These are phyloP conservation scores for Ganoderma sinense DNA, from an alignment of 1,284 basidiomycete genomes.

Conservation along the genomic window DNA sequence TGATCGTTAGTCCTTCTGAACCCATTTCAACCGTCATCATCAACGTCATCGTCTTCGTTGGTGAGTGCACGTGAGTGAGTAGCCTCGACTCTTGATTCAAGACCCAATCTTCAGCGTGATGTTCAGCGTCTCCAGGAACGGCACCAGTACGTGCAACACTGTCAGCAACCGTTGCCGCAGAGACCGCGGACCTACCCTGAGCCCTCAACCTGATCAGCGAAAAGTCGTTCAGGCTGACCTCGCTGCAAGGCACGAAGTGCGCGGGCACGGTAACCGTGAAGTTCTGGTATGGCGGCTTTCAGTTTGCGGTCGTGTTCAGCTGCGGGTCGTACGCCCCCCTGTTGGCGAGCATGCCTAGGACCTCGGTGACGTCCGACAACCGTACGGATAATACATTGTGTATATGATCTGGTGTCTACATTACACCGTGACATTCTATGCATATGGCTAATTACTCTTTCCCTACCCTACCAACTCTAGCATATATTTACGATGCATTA, in stretches of 20 bases:
- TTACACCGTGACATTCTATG: too few species aligned
- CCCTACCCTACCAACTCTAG: too few species aligned
- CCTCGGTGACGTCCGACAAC: conserved; percentile 38
- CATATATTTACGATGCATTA: too few species aligned
- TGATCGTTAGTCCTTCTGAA: too few species aligned
- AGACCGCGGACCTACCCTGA: conserved; percentile 47
- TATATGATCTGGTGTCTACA: too few species aligned
- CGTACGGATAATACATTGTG: too few species aligned
- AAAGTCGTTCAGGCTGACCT: conserved; percentile 50
- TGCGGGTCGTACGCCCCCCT: conserved; percentile 51
- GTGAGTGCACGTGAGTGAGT: too few species aligned
- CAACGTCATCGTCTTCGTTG: not conserved
- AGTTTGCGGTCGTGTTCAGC: conserved; percentile 33
- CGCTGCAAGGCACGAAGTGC: conserved; percentile 35
- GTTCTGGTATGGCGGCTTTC: conserved; percentile 54
- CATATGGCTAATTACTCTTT: too few species aligned
- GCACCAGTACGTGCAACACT: not conserved
- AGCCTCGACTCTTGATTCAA: too few species aligned
- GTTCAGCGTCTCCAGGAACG: conserved; percentile 22
- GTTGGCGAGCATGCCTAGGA: conserved; percentile 53
- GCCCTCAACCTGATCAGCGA: conserved; percentile 53
- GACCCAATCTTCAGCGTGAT: conserved; percentile 12
- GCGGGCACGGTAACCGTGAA: conserved; percentile 56
- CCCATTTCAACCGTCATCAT: too few species aligned
- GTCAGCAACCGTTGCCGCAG: not conserved